These are phyloP conservation scores for Tylopilus sp. DNA, from an alignment of 768 basidiomycete species.

Conservation along the genomic window DNA sequence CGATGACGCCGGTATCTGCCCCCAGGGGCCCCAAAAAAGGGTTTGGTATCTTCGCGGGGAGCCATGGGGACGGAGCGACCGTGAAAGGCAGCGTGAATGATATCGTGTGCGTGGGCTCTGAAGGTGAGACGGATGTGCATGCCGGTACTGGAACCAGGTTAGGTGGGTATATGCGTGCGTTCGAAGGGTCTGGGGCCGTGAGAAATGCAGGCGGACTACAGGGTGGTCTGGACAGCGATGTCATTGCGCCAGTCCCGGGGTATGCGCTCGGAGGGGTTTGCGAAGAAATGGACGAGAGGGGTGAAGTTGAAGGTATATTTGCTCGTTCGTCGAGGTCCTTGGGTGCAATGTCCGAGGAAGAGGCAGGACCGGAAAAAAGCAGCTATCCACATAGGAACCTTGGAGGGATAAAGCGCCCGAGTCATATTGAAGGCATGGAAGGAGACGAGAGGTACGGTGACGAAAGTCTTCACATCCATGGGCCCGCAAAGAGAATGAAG, in stretches of 20 bases:
- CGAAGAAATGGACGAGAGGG: neutral
- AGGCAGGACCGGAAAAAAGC: slow-evolving; percentile 3
- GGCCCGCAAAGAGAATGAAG: slow-evolving; percentile 17
- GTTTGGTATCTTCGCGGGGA: neutral
- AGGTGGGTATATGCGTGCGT: slow-evolving; percentile 26
- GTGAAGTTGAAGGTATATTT: slow-evolving; percentile 5
- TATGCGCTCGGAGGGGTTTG: slow-evolving; percentile 9
- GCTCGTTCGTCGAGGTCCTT: slow-evolving; percentile 5
- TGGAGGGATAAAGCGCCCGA: slow-evolving; percentile 13
- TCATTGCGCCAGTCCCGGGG: slow-evolving; percentile 18
- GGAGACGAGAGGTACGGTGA: slow-evolving; percentile 3
- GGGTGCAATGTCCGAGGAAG: slow-evolving; percentile 7
- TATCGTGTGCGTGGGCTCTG: slow-evolving; percentile 1
- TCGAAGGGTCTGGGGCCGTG: slow-evolving; percentile 4
- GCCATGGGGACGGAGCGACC: slow-evolving; percentile 3
- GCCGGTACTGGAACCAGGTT: neutral
- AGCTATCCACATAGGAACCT: neutral
- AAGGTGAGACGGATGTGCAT: slow-evolving; percentile 1
- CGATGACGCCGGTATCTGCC: slow-evolving; percentile 18
- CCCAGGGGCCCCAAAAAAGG: slow-evolving; percentile 15
- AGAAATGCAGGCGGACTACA: neutral
- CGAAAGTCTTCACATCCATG: slow-evolving; percentile 1
- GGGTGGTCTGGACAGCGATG: slow-evolving; percentile 4
- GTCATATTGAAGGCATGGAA: slow-evolving; percentile 13
- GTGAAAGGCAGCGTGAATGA: neutral